Percentiles rank a stretch among this genome's conserved stretches.
phyloP scores from a whole-genome alignment of 208 protist species.

The Acanthamoeba lenticulata region DNA sequence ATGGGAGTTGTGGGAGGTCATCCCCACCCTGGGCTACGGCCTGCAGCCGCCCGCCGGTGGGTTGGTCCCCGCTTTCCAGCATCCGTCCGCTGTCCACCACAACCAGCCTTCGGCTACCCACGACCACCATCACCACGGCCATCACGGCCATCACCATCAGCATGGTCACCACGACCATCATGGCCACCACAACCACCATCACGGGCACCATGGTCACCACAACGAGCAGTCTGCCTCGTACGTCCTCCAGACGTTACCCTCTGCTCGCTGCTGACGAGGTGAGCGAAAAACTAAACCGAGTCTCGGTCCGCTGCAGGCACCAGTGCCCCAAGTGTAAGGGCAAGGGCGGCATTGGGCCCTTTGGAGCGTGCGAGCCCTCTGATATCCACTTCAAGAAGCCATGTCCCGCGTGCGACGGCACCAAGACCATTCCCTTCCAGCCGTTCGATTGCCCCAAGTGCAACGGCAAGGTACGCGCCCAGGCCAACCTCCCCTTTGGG shows the following conservation, averaged over 20 bases:
- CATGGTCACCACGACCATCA: too few relatives aligned
- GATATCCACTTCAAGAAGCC: constrained; percentile 36
- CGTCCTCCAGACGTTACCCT: too few relatives aligned
- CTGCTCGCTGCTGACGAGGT: neutral
- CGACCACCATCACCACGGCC: too few relatives aligned
- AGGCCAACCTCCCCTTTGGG: neutral
- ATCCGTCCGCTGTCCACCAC: too few relatives aligned
- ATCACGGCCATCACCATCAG: too few relatives aligned
- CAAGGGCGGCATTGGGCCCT: constrained; percentile 45
- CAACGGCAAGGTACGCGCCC: neutral
- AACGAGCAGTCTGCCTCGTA: too few relatives aligned
- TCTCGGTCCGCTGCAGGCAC: neutral
- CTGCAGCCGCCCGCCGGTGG: neutral
- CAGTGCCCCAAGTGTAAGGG: constrained; percentile 51
- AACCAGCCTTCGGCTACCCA: too few relatives aligned
- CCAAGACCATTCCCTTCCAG: neutral
- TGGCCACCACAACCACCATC: too few relatives aligned
- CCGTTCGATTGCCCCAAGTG: constrained; percentile 4
- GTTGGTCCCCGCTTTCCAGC: too few relatives aligned
- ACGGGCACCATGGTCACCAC: too few relatives aligned
- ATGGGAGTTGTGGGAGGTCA: constrained; percentile 2
- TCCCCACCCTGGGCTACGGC: neutral
- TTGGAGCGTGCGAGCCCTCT: neutral
- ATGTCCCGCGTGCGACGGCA: constrained; percentile 45
- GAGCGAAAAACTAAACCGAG: neutral